Evolutionary conservation across 345 rosid species (phyloP), one percentile per base, ranked within the genome.

Genomic region (Luvunga scandens): DNA sequence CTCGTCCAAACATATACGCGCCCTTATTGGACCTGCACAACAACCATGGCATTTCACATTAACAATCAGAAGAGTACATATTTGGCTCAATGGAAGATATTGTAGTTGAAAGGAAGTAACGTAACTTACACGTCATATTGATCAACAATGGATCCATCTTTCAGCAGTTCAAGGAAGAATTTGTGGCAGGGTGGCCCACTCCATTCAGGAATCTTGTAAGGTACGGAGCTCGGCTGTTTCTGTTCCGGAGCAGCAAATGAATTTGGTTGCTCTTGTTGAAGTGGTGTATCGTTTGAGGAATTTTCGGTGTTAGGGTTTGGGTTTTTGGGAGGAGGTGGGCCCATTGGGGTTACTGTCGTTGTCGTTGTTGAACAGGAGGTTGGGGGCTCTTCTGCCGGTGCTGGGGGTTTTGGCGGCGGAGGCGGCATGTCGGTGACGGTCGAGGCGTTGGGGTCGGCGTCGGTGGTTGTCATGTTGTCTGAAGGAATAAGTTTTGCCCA

Each of bases 1-100:
- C 91, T 21, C 98, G 97, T 50, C 98, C 99, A 88, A 94, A 94
- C 98, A 96, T 82, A 84, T 91, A 96, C 59, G 98, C 99, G 69
- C 98, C 98, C 78, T 94, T 96, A 85, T 92, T 87, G 71, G 77
- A 71, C 70, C 99, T 96, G 77, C 69, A 85, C 28, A 75, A 69
- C 18, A 36, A 64, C 14, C 27, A 53, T 8, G 45, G 22, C 66
- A 48, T 9, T 6, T 50, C 25, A 28, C 24, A 18, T 6, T 39
- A 71, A 62, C 60, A 42, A 60, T 59, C 64, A 71, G 36, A 77
- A 19, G 24, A 10, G n/a, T 7, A 65, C 42, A 6, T 19, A 19
- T 19, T 33, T 18, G 22, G 57, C 3, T 19, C 6, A 53, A 53
- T 33, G 34, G 9, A 65, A 33, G 14, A 18, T 64, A 30, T 30